Conservation (phyloP, 1,284 basidiomycete genomes). For the Leccinum laetum region DNA sequence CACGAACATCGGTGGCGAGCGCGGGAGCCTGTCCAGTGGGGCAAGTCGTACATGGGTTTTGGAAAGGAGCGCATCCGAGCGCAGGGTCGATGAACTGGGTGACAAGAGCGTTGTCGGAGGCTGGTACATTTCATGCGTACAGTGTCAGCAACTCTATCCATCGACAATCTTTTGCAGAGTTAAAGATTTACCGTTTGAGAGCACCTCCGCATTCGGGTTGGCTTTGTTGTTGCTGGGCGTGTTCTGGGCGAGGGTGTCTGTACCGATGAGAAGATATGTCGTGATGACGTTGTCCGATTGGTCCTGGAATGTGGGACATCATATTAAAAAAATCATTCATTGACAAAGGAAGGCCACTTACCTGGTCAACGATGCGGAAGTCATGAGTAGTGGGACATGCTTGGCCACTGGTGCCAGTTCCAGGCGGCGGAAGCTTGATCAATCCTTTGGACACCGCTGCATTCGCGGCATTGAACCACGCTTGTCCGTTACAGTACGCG, state of each 20-base stretch:
- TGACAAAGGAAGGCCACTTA: not conserved
- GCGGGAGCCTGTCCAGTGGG: slow-evolving; percentile 19
- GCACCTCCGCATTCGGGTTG: slow-evolving; percentile 23
- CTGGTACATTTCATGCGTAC: slow-evolving; percentile 4
- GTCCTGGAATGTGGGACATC: slow-evolving; percentile 16
- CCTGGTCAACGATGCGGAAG: slow-evolving; percentile 29
- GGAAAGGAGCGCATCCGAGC: slow-evolving; percentile 23
- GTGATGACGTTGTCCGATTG: slow-evolving; percentile 30
- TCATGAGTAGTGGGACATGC: slow-evolving; percentile 27
- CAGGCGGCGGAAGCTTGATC: slow-evolving; percentile 19
- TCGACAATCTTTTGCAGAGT: not conserved
- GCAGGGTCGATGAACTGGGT: slow-evolving; percentile 26
- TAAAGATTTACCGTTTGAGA: slow-evolving; percentile 22
- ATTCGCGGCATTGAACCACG: slow-evolving; percentile 24
- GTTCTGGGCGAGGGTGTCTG: slow-evolving; percentile 26
- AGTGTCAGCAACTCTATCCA: not conserved
- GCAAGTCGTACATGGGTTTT: slow-evolving; percentile 28
- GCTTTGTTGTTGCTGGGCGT: slow-evolving; percentile 26
- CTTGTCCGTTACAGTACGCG: slow-evolving; percentile 22
- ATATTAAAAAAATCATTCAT: not conserved
- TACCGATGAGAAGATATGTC: slow-evolving; percentile 25
- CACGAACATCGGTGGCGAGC: slow-evolving; percentile 26
- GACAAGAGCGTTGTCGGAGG: slow-evolving; percentile 28
- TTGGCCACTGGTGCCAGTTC: slow-evolving; percentile 19
- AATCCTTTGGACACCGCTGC: slow-evolving; percentile 21